phyloP scores from a whole-genome alignment of 148 eudicot genomes.

The Vaccinium macrocarpon region DNA sequence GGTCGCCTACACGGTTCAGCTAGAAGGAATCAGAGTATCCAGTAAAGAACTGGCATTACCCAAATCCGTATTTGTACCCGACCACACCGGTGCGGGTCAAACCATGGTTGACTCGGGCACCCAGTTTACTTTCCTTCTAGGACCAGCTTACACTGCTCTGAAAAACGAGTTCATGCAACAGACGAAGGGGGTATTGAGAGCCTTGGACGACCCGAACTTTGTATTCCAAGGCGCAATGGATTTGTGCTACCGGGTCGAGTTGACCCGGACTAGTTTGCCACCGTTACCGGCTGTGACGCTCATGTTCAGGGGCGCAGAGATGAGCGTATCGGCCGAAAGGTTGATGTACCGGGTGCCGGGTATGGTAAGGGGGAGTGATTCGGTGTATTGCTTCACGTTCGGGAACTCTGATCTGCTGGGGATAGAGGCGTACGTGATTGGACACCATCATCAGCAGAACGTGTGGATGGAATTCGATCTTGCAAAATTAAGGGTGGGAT shows the following conservation, averaged over 20 bases:
- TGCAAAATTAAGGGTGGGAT: constrained; percentile 65
- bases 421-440: constrained; percentile 64
- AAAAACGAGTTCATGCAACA: constrained; percentile 56
- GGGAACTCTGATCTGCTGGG: constrained; percentile 88
- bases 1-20: constrained; percentile 75
- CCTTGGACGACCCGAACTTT: constrained; percentile 47
- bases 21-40: constrained; percentile 72
- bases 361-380: constrained; percentile 40
- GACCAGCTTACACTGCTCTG: constrained; percentile 62
- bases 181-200: constrained; percentile 37
- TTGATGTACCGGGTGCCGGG: constrained; percentile 66
- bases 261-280: constrained; percentile 35
- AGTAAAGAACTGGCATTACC: constrained; percentile 42
- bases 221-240: constrained; percentile 87
- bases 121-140: constrained; percentile 79
- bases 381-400: constrained; percentile 72
- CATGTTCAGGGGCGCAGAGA: constrained; percentile 69
- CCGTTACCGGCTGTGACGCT: constrained; percentile 59
- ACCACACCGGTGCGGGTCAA: constrained; percentile 96
- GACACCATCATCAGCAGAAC: constrained; percentile 89
- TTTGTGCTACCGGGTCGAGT: constrained; percentile 55
- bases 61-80: constrained; percentile 65
- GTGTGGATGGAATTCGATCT: constrained; percentile 94
- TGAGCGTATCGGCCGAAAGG: constrained; percentile 63
- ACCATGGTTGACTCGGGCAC: constrained; percentile 98